phyloP scores from a whole-genome alignment of 2,329 filamentous ascomycete genomes.

The Fusarium pseudocircinatum region DNA sequence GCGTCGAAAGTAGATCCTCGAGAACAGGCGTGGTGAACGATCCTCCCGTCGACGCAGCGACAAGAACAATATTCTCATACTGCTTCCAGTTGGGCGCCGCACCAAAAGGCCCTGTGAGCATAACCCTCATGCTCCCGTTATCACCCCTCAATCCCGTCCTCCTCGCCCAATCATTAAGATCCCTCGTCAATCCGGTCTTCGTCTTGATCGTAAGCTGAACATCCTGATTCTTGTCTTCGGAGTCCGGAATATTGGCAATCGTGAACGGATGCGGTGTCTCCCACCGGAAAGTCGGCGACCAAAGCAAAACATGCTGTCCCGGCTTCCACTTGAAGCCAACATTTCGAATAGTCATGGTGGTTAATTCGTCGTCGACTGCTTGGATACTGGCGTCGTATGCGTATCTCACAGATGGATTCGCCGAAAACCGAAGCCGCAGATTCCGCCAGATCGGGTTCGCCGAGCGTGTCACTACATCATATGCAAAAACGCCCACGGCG shows the following conservation, averaged over 20 bases:
- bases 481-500: conserved; percentile 38
- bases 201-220: conserved; percentile 39
- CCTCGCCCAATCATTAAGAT: conserved; percentile 38
- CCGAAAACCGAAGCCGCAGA: conserved; percentile 29
- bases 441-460: conserved; percentile 43
- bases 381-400: conserved; percentile 32
- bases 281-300: conserved; percentile 38
- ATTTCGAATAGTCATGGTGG: conserved; percentile 33
- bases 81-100: conserved; percentile 38
- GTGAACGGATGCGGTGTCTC: conserved; percentile 42
- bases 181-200: conserved; percentile 35
- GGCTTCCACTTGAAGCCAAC: conserved; percentile 37
- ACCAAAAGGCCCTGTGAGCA: conserved; percentile 40
- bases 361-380: conserved; percentile 36
- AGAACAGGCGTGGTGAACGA: conserved; percentile 39
- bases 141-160: conserved; percentile 18
- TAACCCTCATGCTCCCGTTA: conserved; percentile 22
- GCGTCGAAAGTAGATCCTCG: conserved; percentile 31
- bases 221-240: conserved; percentile 20
- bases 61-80: conserved; percentile 36
- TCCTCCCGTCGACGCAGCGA: conserved; percentile 38
- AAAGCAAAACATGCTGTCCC: conserved; percentile 42
- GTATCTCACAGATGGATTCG: conserved; percentile 19
- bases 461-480: conserved; percentile 40
- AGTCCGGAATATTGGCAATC: conserved; percentile 25